Conservation (phyloP, 768 basidiomycete species). For the Xerocomellus chrysenteron region DNA sequence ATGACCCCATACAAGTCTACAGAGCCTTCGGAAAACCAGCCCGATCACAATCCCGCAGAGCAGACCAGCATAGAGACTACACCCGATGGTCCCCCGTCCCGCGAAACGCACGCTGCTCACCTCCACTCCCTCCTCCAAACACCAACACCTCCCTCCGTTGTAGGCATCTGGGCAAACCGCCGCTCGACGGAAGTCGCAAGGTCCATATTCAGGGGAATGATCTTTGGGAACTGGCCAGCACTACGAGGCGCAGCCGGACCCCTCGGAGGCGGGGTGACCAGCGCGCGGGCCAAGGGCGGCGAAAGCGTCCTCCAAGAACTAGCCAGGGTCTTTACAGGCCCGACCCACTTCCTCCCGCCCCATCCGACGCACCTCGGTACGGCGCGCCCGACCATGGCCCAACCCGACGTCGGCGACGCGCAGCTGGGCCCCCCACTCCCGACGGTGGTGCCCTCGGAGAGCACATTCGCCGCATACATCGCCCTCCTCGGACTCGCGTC, state of each 20-base stretch:
- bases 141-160: constrained; percentile 29
- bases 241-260: constrained; percentile 37
- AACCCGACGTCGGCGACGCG: background rate
- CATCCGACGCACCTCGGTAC: background rate
- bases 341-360: constrained; percentile 12
- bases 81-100: background rate
- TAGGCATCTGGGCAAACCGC: constrained; percentile 46
- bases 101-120: constrained; percentile 2
- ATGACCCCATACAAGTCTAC: background rate
- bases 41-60: background rate
- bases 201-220: constrained; percentile 52
- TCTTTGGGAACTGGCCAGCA: constrained; percentile 57
- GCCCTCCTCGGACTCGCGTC: constrained; percentile 53
- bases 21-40: background rate
- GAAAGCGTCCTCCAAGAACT: constrained; percentile 23
- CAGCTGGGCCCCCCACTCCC: constrained; percentile 18
- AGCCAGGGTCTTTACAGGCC: constrained; percentile 13
- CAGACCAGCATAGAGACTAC: background rate
- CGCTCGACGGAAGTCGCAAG: constrained; percentile 49
- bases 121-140: constrained; percentile 16
- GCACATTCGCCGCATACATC: constrained; percentile 59
- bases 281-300: constrained; percentile 12
- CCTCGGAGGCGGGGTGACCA: constrained; percentile 32
- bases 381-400: constrained; percentile 5
- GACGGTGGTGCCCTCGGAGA: constrained; percentile 49